Evolutionary conservation across 805 yeast species (phyloP).

Genomic region (Kuraishia cidri): DNA sequence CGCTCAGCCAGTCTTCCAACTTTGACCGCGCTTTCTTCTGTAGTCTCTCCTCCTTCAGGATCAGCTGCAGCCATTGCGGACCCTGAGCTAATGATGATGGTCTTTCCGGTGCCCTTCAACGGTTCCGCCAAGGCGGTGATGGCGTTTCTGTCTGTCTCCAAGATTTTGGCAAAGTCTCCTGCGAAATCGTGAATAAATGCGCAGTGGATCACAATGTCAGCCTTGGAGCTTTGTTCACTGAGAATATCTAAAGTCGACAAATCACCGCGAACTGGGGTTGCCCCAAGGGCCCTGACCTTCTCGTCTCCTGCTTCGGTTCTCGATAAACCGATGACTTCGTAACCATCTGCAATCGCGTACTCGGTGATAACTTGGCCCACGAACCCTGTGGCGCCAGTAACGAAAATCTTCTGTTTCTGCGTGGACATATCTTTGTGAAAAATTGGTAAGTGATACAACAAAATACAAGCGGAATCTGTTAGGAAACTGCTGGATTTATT

Average conservation of each 20-base stretch:
- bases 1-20: background rate
- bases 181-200: conserved; percentile 24
- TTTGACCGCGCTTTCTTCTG: background rate
- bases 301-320: conserved; percentile 20
- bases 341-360: conserved; percentile 8
- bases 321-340: conserved; percentile 20
- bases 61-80: conserved; percentile 1
- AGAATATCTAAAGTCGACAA: conserved; percentile 18
- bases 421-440: background rate
- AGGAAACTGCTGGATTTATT: background rate
- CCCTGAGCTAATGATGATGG: conserved; percentile 18
- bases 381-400: background rate
- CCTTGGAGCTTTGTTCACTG: conserved; percentile 13
- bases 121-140: conserved; percentile 16
- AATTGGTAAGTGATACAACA: background rate
- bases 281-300: conserved; percentile 16
- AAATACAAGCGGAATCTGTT: too few relatives aligned
- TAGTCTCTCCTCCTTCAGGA: background rate
- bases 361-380: background rate
- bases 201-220: conserved; percentile 27
- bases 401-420: background rate
- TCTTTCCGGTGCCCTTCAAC: conserved; percentile 18
- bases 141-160: conserved; percentile 17
- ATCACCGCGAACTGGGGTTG: conserved; percentile 17
- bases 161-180: conserved; percentile 8